A percentile compares a stretch with the other conserved stretches of the same genome.
Evolutionary conservation across 768 basidiomycete species (phyloP).

Genomic region (Tulasnella sp.): DNA sequence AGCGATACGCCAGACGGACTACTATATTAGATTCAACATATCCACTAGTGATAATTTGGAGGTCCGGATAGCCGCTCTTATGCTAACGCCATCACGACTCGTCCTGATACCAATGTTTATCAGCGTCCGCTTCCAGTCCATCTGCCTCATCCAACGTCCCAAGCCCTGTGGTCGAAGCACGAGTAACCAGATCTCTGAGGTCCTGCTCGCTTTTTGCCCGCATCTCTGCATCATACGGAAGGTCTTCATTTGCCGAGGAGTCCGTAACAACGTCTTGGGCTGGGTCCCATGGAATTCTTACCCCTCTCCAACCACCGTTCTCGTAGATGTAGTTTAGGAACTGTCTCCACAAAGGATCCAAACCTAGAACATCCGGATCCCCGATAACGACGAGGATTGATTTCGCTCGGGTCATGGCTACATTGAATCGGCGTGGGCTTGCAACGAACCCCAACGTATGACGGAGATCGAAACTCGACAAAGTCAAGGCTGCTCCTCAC

Average conservation of each 20-base stretch:
- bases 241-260: not conserved
- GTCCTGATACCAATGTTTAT: constrained; percentile 33
- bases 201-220: not conserved
- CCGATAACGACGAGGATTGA: constrained; percentile 29
- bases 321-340: constrained; percentile 47
- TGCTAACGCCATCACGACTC: no score
- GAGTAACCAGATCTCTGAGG: constrained; percentile 6
- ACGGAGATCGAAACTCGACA: constrained; percentile 10
- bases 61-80: no score
- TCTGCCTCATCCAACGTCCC: not conserved
- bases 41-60: not conserved
- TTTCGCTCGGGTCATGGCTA: constrained; percentile 32
- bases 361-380: constrained; percentile 43
- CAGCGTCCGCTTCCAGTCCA: constrained; percentile 25
- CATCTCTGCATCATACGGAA: not conserved
- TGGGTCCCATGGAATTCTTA: not conserved
- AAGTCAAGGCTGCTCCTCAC: constrained; percentile 10
- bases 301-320: constrained; percentile 43
- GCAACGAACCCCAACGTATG: constrained; percentile 13
- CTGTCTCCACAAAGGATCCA: constrained; percentile 47
- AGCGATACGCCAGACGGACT: no score
- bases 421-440: constrained; percentile 12
- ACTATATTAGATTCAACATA: not conserved
- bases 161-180: not conserved
- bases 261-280: not conserved